phyloP scores from a whole-genome alignment of 805 yeast genomes.

The Nakazawaea holstii region DNA sequence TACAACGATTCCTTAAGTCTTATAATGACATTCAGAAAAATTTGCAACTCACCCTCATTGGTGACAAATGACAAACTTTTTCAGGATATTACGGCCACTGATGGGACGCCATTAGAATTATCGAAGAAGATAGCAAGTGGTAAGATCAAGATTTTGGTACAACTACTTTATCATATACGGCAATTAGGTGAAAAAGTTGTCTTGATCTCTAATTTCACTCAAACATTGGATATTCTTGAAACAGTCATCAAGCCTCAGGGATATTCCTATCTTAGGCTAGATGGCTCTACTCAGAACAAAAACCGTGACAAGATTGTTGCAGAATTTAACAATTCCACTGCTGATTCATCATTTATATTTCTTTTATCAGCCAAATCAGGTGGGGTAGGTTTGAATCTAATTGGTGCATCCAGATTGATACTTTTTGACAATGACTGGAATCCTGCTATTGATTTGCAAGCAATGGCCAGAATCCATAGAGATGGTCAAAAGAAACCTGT shows the following conservation, averaged over 20 bases:
- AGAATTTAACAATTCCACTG: conserved; percentile 51
- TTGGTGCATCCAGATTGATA: conserved; percentile 84
- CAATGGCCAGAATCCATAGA: conserved; percentile 92
- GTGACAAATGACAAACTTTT: conserved; percentile 45
- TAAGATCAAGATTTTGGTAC: conserved; percentile 56
- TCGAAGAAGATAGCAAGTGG: conserved; percentile 41
- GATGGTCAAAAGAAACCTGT: conserved; percentile 86
- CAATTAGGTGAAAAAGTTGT: conserved; percentile 65
- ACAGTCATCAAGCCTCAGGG: conserved; percentile 42
- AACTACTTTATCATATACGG: conserved; percentile 46
- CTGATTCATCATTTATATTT: conserved; percentile 49
- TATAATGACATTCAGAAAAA: conserved; percentile 70
- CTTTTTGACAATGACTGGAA: conserved; percentile 96
- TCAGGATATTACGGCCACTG: conserved; percentile 19
- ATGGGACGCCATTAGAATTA: conserved; percentile 23
- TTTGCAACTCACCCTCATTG: conserved; percentile 78
- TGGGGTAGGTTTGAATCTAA: conserved; percentile 84
- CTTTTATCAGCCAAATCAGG: conserved; percentile 87
- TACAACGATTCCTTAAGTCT: conserved; percentile 51
- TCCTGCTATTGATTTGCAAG: conserved; percentile 87
- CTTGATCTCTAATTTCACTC: conserved; percentile 81
- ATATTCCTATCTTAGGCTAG: conserved; percentile 57
- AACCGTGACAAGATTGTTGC: conserved; percentile 62
- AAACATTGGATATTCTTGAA: conserved; percentile 77
- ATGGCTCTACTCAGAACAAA: conserved; percentile 75